Percentiles rank a stretch among this genome's conserved stretches.
Evolutionary conservation across 2,329 filamentous ascomycete genomes (phyloP).

Genomic region (Penicillium sp.): DNA sequence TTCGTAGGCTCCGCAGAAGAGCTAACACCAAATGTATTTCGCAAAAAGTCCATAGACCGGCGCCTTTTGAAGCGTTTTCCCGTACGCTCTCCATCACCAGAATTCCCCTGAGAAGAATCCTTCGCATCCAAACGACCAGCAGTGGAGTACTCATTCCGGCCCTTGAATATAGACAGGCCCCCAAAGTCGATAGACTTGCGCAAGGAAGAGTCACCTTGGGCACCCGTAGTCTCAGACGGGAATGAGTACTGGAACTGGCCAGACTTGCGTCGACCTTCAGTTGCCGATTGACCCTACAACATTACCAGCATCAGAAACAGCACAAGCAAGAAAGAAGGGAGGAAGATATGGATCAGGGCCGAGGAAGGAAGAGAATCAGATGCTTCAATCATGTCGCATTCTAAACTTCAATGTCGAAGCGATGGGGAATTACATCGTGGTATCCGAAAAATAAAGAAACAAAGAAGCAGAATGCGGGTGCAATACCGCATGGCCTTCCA

Average conservation of each 20-base stretch:
- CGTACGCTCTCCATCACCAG: constrained; percentile 5
- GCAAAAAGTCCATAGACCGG: constrained; percentile 3
- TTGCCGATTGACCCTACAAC: constrained; percentile 31
- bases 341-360: constrained; percentile 5
- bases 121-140: not conserved
- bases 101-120: constrained; percentile 7
- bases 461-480: constrained; percentile 11
- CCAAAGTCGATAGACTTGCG: constrained; percentile 24
- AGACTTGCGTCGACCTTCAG: constrained; percentile 25
- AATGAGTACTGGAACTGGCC: constrained; percentile 19
- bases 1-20: not conserved
- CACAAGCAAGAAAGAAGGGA: constrained; percentile 6
- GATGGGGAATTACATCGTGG: constrained; percentile 30
- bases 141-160: constrained; percentile 4
- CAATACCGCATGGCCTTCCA: constrained; percentile 12
- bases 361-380: constrained; percentile 7
- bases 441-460: constrained; percentile 24
- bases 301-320: constrained; percentile 32
- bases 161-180: constrained; percentile 23
- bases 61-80: constrained; percentile 7
- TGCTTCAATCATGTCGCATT: constrained; percentile 30
- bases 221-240: constrained; percentile 11
- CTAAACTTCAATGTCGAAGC: constrained; percentile 22
- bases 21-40: not conserved
- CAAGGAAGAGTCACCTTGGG: constrained; percentile 14